Conservation (phyloP, 2,329 filamentous ascomycete genomes). For the Hymenoscyphus infarciens region DNA sequence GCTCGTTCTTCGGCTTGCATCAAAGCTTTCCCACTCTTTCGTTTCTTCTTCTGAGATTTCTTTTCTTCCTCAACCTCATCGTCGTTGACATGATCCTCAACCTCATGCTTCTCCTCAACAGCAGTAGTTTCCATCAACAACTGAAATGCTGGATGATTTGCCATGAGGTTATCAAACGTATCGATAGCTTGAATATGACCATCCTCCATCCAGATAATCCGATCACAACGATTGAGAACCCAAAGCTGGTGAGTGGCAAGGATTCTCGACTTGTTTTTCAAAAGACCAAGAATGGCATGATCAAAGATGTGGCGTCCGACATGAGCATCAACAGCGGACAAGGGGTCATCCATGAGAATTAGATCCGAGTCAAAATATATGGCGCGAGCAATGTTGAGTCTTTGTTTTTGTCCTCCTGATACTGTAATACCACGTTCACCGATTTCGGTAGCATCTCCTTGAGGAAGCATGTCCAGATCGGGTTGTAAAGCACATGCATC, state of each 20-base stretch:
- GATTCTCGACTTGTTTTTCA: conserved; percentile 85
- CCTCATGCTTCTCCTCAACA: conserved; percentile 60
- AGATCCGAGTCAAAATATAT: conserved; percentile 68
- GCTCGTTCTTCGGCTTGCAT: conserved; percentile 71
- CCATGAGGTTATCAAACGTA: conserved; percentile 86
- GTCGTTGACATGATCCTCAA: conserved; percentile 45
- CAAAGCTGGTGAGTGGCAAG: conserved; percentile 94
- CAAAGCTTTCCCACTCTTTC: conserved; percentile 54
- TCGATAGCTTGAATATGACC: conserved; percentile 81
- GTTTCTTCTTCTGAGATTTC: conserved; percentile 43
- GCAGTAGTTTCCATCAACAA: conserved; percentile 81
- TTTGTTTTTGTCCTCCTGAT: conserved; percentile 91
- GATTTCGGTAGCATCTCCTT: conserved; percentile 86
- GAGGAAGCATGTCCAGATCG: conserved; percentile 90
- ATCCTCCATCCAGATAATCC: conserved; percentile 89
- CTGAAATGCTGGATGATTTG: conserved; percentile 71
- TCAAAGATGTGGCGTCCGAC: conserved; percentile 81
- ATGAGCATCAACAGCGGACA: conserved; percentile 67
- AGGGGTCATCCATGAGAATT: conserved; percentile 65
- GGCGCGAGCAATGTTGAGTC: conserved; percentile 85
- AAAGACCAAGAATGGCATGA: conserved; percentile 82
- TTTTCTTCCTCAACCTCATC: conserved; percentile 46
- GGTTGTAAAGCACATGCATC: conserved; percentile 74
- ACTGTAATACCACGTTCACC: conserved; percentile 94
- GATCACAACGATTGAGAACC: conserved; percentile 84